A percentile compares a stretch with the other conserved stretches of the same genome.
These are phyloP conservation scores for Suillus occidentalis DNA, from an alignment of 768 basidiomycete species.

Conservation along the genomic window DNA sequence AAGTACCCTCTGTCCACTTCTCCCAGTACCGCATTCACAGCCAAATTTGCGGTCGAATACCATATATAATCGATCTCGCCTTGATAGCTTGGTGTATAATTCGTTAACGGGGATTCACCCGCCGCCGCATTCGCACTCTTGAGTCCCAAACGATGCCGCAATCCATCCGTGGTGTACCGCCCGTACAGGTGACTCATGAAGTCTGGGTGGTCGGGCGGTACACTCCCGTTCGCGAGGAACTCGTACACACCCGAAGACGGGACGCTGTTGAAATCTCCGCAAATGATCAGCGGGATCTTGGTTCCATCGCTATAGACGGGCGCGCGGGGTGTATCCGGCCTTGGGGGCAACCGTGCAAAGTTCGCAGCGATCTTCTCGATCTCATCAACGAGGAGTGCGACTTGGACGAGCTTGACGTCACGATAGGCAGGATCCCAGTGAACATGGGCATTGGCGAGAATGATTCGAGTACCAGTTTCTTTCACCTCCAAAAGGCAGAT, in stretches of 20 bases:
- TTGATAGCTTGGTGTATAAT: conserved; percentile 84
- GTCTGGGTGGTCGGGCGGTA: conserved; percentile 79
- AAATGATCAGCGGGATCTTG: conserved; percentile 89
- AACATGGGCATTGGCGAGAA: conserved; percentile 90
- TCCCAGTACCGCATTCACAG: conserved; percentile 81
- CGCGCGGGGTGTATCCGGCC: conserved; percentile 34
- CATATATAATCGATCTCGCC: conserved; percentile 94
- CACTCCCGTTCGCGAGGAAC: conserved; percentile 72
- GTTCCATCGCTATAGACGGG: conserved; percentile 79
- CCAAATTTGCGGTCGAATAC: conserved; percentile 74
- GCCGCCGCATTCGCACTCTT: conserved; percentile 78
- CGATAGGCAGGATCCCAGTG: conserved; percentile 90
- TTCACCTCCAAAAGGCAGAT: conserved; percentile 85
- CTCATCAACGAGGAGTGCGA: conserved; percentile 90
- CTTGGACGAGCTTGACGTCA: conserved; percentile 97
- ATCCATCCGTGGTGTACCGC: conserved; percentile 85
- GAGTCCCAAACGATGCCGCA: conserved; percentile 76
- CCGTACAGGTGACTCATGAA: conserved; percentile 93
- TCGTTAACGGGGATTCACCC: conserved; percentile 75
- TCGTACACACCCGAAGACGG: conserved; percentile 90
- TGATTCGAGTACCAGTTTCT: conserved; percentile 81
- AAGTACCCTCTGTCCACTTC: conserved; percentile 85
- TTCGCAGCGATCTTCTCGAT: conserved; percentile 83
- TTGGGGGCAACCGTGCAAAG: conserved; percentile 82
- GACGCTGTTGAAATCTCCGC: conserved; percentile 95